phyloP scores from a whole-genome alignment of 1,284 basidiomycete species.

The Meripilus lineatus region DNA sequence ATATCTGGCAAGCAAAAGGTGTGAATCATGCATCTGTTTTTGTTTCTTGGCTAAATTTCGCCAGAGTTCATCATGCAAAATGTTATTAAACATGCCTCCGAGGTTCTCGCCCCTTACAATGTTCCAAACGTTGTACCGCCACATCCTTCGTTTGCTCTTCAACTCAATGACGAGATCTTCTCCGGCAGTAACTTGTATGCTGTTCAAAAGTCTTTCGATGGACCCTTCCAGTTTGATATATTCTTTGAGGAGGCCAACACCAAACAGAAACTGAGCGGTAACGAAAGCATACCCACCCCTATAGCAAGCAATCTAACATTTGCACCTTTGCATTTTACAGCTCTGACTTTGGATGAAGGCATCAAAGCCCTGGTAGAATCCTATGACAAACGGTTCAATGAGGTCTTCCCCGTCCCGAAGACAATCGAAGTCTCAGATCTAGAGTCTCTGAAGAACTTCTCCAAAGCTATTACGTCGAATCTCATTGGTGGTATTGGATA shows the following conservation, averaged over 20 bases:
- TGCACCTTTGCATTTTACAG: too few relatives aligned
- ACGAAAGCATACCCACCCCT: constrained; percentile 19
- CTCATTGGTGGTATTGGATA: constrained; percentile 91
- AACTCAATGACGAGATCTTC: constrained; percentile 70
- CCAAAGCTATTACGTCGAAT: constrained; percentile 85
- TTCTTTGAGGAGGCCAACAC: constrained; percentile 74
- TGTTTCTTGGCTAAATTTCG: constrained; percentile 1
- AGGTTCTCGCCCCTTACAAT: constrained; percentile 51
- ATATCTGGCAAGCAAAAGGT: constrained; percentile 87
- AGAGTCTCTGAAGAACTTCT: constrained; percentile 64
- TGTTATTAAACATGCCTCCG: constrained; percentile 55
- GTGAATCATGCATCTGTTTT: not conserved
- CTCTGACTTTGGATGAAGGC: constrained; percentile 57
- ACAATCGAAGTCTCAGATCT: constrained; percentile 45
- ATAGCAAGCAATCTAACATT: constrained; percentile 3
- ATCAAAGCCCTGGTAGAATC: constrained; percentile 60
- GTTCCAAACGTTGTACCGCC: constrained; percentile 49
- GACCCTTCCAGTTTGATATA: constrained; percentile 83
- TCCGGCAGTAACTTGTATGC: constrained; percentile 78
- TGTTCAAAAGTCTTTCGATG: constrained; percentile 81
- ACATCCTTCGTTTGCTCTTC: constrained; percentile 75
- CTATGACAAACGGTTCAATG: constrained; percentile 66
- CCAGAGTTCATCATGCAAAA: constrained; percentile 65
- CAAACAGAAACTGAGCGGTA: constrained; percentile 58
- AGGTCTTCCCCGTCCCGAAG: constrained; percentile 60